Evolutionary conservation across 2,329 filamentous ascomycete species (phyloP), one percentile per base, ranked within the genome.

Genomic region (Paraphaeosphaeria minitans): DNA sequence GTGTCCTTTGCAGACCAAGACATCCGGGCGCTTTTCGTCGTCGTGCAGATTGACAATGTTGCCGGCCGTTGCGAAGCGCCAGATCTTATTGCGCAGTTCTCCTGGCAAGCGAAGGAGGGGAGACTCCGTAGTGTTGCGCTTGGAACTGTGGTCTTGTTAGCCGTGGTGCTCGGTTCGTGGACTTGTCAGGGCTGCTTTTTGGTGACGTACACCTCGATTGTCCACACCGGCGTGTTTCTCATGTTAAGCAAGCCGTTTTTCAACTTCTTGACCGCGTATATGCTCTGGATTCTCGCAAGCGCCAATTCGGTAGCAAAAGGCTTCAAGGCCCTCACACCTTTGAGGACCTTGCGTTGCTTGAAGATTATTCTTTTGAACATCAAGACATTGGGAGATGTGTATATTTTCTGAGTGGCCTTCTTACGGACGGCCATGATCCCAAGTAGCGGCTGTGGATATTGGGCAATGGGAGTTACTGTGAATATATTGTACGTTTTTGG

Each of bases 1-100:
- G 14, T 29, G 35, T 4, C 42, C 43, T 22, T 53, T 45, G 19
- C 14, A 46, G n/a, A 35, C 10, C 1, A 21, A 8, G 8, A 2
- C 8, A 31, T 31, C 29, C 10, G 4, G 8, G 29, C 22, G 21
- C 5, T 29, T 21, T 2, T 27, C 22, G 19, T 51, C 49, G 16
- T 51, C 49, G 37, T 16, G 14, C 13, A 49, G 29, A 4, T 21
- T 19, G 31, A 48, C 45, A 22, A 41, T 41, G 14, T 48, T 41
- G 12, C 55, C 47, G 12, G 49, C 52, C 14, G 64, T 56, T 0
- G 55, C 54, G 37, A 49, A 53, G 2, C 53, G 12, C 39, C 51
- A 66, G 9, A 66, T 56, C 13, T 27, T 42, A 21, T 55, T 55
- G 2, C 56, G 52, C 7, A 62, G 16, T 27, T 66, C 63, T 0